phyloP scores from a whole-genome alignment of 768 basidiomycete genomes.

The Auricularia heimuer region DNA sequence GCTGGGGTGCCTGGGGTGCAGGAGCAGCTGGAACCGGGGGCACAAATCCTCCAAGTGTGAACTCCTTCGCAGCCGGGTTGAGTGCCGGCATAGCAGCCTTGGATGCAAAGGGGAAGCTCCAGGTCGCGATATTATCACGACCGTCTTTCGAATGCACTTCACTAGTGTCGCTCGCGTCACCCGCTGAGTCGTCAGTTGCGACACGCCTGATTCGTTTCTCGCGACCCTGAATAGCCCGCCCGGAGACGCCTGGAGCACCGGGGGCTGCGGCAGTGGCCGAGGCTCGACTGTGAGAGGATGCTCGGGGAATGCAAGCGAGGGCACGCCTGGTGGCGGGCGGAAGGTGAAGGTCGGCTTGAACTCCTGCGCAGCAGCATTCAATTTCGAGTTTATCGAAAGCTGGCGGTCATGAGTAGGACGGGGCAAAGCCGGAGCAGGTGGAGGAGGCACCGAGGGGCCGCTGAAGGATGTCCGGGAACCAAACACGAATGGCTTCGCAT shows the following conservation, averaged over 20 bases:
- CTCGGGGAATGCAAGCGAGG: slow-evolving; percentile 39
- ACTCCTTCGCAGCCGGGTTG: slow-evolving; percentile 45
- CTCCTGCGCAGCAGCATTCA: slow-evolving; percentile 70
- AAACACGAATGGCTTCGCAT: slow-evolving; percentile 80
- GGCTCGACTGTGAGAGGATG: slow-evolving; percentile 14
- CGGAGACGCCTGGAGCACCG: slow-evolving; percentile 19
- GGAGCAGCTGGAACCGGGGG: slow-evolving; percentile 9
- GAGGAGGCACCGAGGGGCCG: slow-evolving; percentile 18
- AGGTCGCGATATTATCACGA: slow-evolving; percentile 49
- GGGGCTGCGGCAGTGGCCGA: slow-evolving; percentile 33
- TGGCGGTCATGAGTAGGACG: slow-evolving; percentile 28
- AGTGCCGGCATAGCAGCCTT: slow-evolving; percentile 14
- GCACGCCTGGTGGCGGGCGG: slow-evolving; percentile 56
- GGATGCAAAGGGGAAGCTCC: slow-evolving; percentile 51
- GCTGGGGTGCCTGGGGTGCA: not conserved
- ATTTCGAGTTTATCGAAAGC: slow-evolving; percentile 51
- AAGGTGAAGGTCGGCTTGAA: slow-evolving; percentile 80
- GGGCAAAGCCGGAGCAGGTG: slow-evolving; percentile 19
- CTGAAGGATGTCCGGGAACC: slow-evolving; percentile 35
- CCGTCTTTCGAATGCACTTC: slow-evolving; percentile 30
- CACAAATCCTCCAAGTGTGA: slow-evolving; percentile 60
- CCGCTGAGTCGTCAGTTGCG: slow-evolving; percentile 27
- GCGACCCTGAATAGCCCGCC: slow-evolving; percentile 51
- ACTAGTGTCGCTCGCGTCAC: slow-evolving; percentile 8
- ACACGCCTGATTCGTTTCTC: slow-evolving; percentile 64